Evolutionary conservation across 768 basidiomycete genomes (phyloP).

Genomic region (Xanthoconium purpureum): DNA sequence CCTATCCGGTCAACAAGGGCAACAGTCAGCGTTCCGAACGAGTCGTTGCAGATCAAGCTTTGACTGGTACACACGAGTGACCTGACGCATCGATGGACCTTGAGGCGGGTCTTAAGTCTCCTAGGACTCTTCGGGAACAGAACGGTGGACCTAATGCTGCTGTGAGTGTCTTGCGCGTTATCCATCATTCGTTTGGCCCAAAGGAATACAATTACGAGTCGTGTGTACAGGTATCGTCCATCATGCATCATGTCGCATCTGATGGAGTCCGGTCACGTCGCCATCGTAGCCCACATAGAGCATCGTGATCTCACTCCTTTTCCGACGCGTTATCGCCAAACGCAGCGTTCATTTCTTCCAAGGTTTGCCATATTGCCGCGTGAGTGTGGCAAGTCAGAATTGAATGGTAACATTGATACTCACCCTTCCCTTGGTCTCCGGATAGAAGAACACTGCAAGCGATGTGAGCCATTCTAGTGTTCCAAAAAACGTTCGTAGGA

Average conservation of each 20-base stretch:
- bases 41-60: not conserved
- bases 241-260: not conserved
- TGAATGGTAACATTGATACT: constrained; percentile 4
- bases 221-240: not conserved
- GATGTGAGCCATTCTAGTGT: too few species aligned
- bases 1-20: not conserved
- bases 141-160: too few species aligned
- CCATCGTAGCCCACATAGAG: not conserved
- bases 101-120: too few species aligned
- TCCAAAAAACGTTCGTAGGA: too few species aligned
- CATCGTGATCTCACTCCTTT: constrained; percentile 18
- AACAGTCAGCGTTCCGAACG: not conserved
- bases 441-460: constrained; percentile 23
- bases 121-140: too few species aligned
- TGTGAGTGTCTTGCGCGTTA: too few species aligned
- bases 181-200: too few species aligned
- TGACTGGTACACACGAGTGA: not conserved
- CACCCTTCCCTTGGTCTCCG: constrained; percentile 34
- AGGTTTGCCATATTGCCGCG: constrained; percentile 17
- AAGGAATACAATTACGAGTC: not conserved
- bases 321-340: constrained; percentile 31
- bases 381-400: not conserved
- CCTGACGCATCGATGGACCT: not conserved
- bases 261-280: not conserved
- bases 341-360: constrained; percentile 34